Percentiles rank a stretch among this genome's conserved stretches.
Conservation (phyloP, 2,329 filamentous ascomycete genomes). For the Clarireedia sp. region DNA sequence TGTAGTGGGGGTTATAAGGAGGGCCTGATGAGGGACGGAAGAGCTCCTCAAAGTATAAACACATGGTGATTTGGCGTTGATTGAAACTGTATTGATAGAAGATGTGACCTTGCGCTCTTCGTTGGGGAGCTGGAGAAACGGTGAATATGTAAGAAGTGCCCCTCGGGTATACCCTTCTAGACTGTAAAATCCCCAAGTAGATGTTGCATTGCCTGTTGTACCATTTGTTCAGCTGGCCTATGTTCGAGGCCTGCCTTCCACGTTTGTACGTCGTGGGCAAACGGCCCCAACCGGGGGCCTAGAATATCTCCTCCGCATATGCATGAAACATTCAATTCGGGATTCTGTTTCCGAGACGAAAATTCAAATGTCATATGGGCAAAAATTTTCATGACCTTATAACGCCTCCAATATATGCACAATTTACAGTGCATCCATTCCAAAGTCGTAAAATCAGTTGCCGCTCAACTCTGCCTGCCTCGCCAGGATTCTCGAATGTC, state of each 20-base stretch:
- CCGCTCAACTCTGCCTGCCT: constrained; percentile 72
- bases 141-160: background rate
- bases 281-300: background rate
- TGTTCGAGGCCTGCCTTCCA: no score
- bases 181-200: background rate
- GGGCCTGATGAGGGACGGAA: no score
- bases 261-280: no score
- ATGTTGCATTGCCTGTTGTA: no score
- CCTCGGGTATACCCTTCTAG: background rate
- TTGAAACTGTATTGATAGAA: background rate
- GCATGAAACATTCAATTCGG: background rate
- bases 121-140: background rate
- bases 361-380: background rate
- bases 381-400: background rate
- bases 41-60: no score
- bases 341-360: no score
- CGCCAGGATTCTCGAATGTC: constrained; percentile 75
- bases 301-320: background rate
- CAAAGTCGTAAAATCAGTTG: constrained; percentile 16
- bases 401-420: constrained; percentile 24
- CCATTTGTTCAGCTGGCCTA: no score
- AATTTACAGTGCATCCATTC: constrained; percentile 10
- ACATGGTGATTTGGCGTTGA: background rate
- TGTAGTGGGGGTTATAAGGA: no score
- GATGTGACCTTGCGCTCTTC: background rate